These are phyloP conservation scores for Kalaharituber pfeilii DNA, from an alignment of 2,329 filamentous ascomycete genomes.

Conservation along the genomic window DNA sequence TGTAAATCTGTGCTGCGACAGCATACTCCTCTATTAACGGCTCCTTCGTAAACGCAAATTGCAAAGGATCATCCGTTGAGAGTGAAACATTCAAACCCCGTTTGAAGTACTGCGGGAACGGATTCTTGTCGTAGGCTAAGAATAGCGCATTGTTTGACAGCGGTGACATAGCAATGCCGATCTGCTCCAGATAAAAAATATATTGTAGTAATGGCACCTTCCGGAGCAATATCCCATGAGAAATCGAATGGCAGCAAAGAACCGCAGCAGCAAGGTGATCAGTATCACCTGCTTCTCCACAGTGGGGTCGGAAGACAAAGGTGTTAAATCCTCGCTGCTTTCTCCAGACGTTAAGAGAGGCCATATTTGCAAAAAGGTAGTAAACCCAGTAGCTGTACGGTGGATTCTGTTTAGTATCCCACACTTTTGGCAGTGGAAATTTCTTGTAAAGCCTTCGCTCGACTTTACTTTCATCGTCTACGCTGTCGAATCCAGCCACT, in stretches of 20 bases:
- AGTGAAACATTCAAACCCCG: slow-evolving; percentile 88
- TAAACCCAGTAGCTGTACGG: slow-evolving; percentile 99
- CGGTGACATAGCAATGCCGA: slow-evolving; percentile 98
- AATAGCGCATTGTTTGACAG: slow-evolving; percentile 96
- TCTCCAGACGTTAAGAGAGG: slow-evolving; percentile 79
- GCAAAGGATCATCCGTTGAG: slow-evolving; percentile 88
- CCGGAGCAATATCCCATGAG: slow-evolving; percentile 75
- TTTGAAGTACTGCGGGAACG: slow-evolving; percentile 88
- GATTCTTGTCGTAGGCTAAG: slow-evolving; percentile 89
- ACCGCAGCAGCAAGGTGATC: slow-evolving; percentile 87
- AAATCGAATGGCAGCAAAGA: slow-evolving; percentile 90
- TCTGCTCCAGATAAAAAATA: slow-evolving; percentile 93
- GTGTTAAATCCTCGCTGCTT: slow-evolving; percentile 90
- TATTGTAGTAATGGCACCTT: slow-evolving; percentile 94
- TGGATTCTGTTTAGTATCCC: slow-evolving; percentile 86
- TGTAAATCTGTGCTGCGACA: slow-evolving; percentile 96
- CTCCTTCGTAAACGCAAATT: slow-evolving; percentile 97
- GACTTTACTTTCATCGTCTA: slow-evolving; percentile 94
- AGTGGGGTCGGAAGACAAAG: slow-evolving; percentile 80
- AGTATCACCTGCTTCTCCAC: slow-evolving; percentile 89
- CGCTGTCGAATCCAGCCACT: slow-evolving; percentile 92
- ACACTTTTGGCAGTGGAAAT: slow-evolving; percentile 75
- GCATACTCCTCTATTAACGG: slow-evolving; percentile 96
- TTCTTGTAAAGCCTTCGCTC: slow-evolving; percentile 90
- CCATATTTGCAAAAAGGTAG: slow-evolving; percentile 85